Base-by-base conservation (phyloP, 192 early-diverging fungal species). In the Mortierella claussenii region DNA sequence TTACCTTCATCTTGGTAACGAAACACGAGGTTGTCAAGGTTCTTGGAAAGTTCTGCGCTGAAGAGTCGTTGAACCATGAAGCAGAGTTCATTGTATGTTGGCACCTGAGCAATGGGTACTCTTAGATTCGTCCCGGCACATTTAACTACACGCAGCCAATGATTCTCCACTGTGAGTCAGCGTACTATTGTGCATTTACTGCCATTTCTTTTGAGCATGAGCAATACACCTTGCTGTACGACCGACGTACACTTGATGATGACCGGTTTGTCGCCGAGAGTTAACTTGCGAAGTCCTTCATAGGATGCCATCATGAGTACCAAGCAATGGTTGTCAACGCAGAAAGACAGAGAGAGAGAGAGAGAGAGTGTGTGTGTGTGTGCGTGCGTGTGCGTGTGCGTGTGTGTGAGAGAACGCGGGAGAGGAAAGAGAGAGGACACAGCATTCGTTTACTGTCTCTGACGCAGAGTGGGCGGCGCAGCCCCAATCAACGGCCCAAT, bases 21-120 rank as follows among this genome's bases (percentile, higher is more conserved):
- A 28, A 86, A 44, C 10, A 70, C 33, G n/a, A 81, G 48, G 53
- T 86, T 79, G 31, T 86, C 82, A 2, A 80, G 53, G 30, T 74
- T 60, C 20, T 71, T 43, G 0, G 70, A 80, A 4, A 86, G 52
- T 12, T 65, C 49, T 5, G 59, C 32, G 15, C 68, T 61, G 45
- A 83, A 86, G 45, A 86, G 78, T 17, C 82, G 67, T 30, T 73
- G 79, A 48, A 82, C 75, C 55, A 86, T 86, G 23, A 86, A 60
- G 55, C 84, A 86, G 12, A 86, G 64, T 32, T 86, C 84, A 51
- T 86, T 79, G 61, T 74, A 81, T 2, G 84, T 80, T 7, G 84
- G 84, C 11, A 65, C 79, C 67, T 86, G 84, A 18, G 65, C 79
- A 55, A 86, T 83, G 5, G 82, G 68, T 23, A 86, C 70, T 24